Conservation (phyloP, 176 grass and related monocot genomes). For the Oryza longistaminata region DNA sequence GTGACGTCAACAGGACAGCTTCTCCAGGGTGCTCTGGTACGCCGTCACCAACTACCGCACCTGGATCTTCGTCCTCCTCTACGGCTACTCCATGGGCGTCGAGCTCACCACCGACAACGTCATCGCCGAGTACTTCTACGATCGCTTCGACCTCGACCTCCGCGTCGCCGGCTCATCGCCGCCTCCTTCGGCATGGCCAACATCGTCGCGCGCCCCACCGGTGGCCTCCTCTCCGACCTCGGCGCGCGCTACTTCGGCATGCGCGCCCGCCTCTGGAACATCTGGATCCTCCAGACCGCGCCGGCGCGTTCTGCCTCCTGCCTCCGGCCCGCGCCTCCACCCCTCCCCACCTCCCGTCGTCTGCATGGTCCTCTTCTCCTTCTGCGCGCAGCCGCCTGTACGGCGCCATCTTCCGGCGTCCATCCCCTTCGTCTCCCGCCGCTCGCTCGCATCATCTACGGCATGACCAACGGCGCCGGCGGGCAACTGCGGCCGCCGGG, state of each 20-base stretch:
- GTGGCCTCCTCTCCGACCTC: constrained; percentile 65
- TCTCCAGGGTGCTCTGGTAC: constrained; percentile 67
- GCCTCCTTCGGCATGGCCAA: constrained; percentile 97
- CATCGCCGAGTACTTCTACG: constrained; percentile 85
- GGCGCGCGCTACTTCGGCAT: constrained; percentile 62
- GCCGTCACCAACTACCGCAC: constrained; percentile 82
- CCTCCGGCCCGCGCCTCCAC: constrained; percentile 45
- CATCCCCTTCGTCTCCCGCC: constrained; percentile 70
- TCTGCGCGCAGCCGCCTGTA: constrained; percentile 87
- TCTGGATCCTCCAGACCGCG: constrained; percentile 88
- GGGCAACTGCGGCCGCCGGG: constrained; percentile 68
- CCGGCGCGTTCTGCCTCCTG: constrained; percentile 75
- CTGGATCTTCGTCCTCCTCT: constrained; percentile 87
- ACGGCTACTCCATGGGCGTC: constrained; percentile 90
- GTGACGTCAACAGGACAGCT: constrained; percentile 63
- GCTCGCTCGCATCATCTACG: constrained; percentile 73
- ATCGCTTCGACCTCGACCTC: constrained; percentile 76
- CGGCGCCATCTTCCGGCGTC: constrained; percentile 70
- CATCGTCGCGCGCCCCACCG: constrained; percentile 58
- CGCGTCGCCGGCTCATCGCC: constrained; percentile 67
- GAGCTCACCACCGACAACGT: constrained; percentile 94
- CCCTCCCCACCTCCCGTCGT: constrained; percentile 58
- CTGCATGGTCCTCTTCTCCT: constrained; percentile 80
- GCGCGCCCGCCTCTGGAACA: constrained; percentile 82
- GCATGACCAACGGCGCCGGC: constrained; percentile 68